Conservation (phyloP, 2,329 filamentous ascomycete species). For the Parastagonospora nodorum region DNA sequence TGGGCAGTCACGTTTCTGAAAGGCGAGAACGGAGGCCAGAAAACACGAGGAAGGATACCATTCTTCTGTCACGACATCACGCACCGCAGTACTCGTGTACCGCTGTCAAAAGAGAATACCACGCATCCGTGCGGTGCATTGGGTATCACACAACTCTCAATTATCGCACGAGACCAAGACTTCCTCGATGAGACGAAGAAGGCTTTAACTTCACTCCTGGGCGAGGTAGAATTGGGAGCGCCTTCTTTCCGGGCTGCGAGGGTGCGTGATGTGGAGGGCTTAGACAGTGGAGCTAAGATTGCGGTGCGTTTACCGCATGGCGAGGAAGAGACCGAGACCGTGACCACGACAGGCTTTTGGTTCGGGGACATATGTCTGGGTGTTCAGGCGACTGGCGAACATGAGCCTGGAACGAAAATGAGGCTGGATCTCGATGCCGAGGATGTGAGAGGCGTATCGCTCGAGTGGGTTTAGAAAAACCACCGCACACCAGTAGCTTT, state of each 20-base stretch:
- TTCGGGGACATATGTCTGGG: constrained; percentile 34
- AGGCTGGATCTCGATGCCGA: constrained; percentile 18
- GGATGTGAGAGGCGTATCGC: constrained; percentile 8
- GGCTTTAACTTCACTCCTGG: constrained; percentile 22
- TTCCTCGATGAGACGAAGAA: constrained; percentile 17
- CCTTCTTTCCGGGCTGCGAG: constrained; percentile 14
- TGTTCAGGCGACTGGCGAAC: constrained; percentile 11
- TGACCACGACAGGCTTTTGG: constrained; percentile 25
- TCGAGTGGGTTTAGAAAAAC: too few species aligned
- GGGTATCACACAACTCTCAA: constrained; percentile 47
- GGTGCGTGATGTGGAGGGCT: constrained; percentile 17
- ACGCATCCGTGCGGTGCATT: constrained; percentile 58
- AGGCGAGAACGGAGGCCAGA: constrained; percentile 42
- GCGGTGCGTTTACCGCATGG: constrained; percentile 24
- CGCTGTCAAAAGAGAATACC: constrained; percentile 47
- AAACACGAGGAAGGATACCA: constrained; percentile 57
- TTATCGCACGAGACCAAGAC: constrained; percentile 27
- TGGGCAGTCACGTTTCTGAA: constrained; percentile 63
- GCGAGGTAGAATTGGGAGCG: constrained; percentile 7
- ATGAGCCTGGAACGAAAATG: constrained; percentile 9
- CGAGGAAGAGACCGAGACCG: constrained; percentile 19
- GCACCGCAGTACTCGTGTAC: constrained; percentile 60
- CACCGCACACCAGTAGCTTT: too few species aligned
- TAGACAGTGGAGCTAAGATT: constrained; percentile 22
- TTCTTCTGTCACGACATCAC: constrained; percentile 68